Percentiles rank a stretch among this genome's conserved stretches.
phyloP scores from a whole-genome alignment of 257 asterid genomes.

The Plectranthus barbatus region DNA sequence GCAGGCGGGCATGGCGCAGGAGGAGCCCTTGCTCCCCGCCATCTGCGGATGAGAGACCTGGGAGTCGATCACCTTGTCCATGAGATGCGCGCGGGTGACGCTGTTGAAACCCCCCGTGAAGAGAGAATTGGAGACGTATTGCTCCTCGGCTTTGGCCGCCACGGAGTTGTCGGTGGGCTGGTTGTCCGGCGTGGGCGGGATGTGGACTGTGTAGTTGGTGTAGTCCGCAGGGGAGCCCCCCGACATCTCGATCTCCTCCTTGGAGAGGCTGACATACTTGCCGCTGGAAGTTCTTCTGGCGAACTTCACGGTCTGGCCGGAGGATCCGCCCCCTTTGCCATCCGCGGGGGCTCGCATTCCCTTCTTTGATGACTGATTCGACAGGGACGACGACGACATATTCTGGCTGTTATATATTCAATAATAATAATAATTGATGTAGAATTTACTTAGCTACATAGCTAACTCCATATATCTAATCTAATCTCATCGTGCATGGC shows the following conservation, averaged over 20 bases:
- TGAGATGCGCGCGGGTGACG: slow-evolving; percentile 82
- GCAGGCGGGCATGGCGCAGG: slow-evolving; percentile 70
- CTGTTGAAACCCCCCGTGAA: slow-evolving; percentile 86
- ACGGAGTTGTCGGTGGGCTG: slow-evolving; percentile 68
- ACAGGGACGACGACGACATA: slow-evolving; percentile 29
- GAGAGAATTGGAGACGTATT: slow-evolving; percentile 71
- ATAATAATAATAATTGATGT: background rate
- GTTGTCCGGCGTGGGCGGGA: slow-evolving; percentile 87
- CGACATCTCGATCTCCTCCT: slow-evolving; percentile 75
- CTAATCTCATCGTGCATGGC: background rate
- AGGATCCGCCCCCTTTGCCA: slow-evolving; percentile 18
- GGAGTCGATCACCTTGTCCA: slow-evolving; percentile 89
- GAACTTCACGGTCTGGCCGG: slow-evolving; percentile 65
- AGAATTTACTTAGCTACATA: no score
- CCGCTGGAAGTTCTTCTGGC: slow-evolving; percentile 82
- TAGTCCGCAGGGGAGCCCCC: slow-evolving; percentile 54
- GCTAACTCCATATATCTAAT: background rate
- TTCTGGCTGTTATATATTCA: background rate
- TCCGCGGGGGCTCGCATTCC: slow-evolving; percentile 23
- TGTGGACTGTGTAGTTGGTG: slow-evolving; percentile 73
- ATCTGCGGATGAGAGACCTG: slow-evolving; percentile 78
- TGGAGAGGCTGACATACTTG: slow-evolving; percentile 59
- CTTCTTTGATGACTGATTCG: slow-evolving; percentile 55
- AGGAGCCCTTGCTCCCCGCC: slow-evolving; percentile 83
- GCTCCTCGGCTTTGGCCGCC: slow-evolving; percentile 85